phyloP scores from a whole-genome alignment of 2,329 filamentous ascomycete species.

The Beauveria sp. region DNA sequence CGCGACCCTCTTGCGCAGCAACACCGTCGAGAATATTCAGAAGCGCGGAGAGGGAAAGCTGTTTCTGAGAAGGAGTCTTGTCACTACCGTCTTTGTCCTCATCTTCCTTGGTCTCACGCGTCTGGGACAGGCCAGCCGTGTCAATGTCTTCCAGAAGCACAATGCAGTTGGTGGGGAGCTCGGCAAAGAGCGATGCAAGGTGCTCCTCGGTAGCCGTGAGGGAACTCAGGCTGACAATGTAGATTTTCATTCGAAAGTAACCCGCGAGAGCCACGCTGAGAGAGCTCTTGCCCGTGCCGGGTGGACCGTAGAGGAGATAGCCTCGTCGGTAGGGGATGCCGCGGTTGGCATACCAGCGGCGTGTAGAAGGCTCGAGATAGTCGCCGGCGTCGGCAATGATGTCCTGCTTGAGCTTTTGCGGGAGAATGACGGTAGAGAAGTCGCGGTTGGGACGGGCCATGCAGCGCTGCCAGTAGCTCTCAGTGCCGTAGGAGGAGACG shows the following conservation, averaged over 20 bases:
- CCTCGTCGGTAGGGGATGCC: slow-evolving; percentile 82
- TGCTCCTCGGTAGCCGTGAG: slow-evolving; percentile 56
- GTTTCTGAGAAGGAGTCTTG: slow-evolving; percentile 13
- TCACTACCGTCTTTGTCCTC: slow-evolving; percentile 17
- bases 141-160: slow-evolving; percentile 74
- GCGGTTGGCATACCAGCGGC: slow-evolving; percentile 74
- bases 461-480: slow-evolving; percentile 53
- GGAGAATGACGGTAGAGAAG: slow-evolving; percentile 58
- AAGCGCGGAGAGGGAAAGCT: slow-evolving; percentile 65
- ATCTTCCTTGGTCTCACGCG: slow-evolving; percentile 32
- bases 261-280: slow-evolving; percentile 64
- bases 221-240: slow-evolving; percentile 63
- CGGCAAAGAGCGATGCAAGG: slow-evolving; percentile 55
- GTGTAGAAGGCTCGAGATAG: slow-evolving; percentile 54
- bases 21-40: slow-evolving; percentile 77
- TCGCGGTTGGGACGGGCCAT: slow-evolving; percentile 53
- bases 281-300: slow-evolving; percentile 72
- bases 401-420: slow-evolving; percentile 50
- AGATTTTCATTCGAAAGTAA: slow-evolving; percentile 62
- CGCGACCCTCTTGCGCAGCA: slow-evolving; percentile 54
- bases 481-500: slow-evolving; percentile 25
- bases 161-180: slow-evolving; percentile 61
- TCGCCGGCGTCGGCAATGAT: slow-evolving; percentile 55
- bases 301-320: slow-evolving; percentile 74
- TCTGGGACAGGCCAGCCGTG: slow-evolving; percentile 61